Percentiles rank a stretch among this genome's conserved stretches.
Conservation (phyloP, 257 asterid species). For the Salvia hispanica region DNA sequence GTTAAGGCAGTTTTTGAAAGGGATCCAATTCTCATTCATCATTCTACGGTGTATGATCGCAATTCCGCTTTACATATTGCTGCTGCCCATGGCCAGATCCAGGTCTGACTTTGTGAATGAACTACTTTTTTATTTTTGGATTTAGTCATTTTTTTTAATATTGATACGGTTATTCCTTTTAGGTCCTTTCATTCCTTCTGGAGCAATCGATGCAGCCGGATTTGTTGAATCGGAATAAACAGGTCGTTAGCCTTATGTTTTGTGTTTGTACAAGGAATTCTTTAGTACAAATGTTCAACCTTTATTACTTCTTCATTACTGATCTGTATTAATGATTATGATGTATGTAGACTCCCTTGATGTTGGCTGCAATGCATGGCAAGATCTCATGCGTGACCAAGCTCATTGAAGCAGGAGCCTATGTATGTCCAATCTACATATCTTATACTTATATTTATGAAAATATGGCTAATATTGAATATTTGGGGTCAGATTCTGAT, state of each 20-base stretch:
- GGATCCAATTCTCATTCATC: constrained; percentile 50
- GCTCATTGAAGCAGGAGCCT: constrained; percentile 91
- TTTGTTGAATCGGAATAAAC: constrained; percentile 76
- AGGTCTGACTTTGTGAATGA: constrained; percentile 41
- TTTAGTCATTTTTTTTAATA: neutral
- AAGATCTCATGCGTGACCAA: constrained; percentile 45
- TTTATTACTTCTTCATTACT: neutral
- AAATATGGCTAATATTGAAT: constrained; percentile 12
- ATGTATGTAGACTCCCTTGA: constrained; percentile 78
- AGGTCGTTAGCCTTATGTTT: constrained; percentile 52
- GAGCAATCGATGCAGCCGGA: constrained; percentile 70
- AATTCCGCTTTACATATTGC: constrained; percentile 83
- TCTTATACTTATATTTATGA: neutral
- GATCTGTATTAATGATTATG: constrained; percentile 30
- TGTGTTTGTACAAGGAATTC: neutral
- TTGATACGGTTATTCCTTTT: neutral
- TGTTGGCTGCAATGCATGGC: constrained; percentile 83
- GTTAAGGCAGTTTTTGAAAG: constrained; percentile 51
- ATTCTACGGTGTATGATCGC: constrained; percentile 59
- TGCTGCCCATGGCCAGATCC: constrained; percentile 90
- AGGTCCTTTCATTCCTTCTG: constrained; percentile 76
- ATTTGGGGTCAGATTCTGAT: constrained; percentile 62
- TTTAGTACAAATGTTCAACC: constrained; percentile 13
- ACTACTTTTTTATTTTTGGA: neutral
- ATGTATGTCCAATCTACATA: constrained; percentile 46